Evolutionary conservation across 495 filamentous ascomycete genomes (phyloP), one percentile per base, ranked within the genome.

Genomic region (Penicillium cinerascens): DNA sequence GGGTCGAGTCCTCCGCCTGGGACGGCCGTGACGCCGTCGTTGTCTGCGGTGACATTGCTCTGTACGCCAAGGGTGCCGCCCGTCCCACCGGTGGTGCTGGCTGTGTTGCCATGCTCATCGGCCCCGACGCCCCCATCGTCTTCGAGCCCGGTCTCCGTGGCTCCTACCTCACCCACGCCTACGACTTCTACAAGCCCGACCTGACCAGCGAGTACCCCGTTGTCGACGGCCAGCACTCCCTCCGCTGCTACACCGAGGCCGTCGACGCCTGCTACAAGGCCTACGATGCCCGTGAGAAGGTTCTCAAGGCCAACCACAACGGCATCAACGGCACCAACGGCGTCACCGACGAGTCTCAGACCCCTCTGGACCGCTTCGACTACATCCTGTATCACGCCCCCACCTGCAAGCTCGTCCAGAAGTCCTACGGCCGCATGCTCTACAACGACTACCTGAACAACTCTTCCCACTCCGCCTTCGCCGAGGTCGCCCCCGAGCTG

Each of bases 141-240:
- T 81, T 97, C 58, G 95, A 98, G 71, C 82, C 93, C 42, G 93
- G 92, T 67, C 84, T 96, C 51, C 86, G 95, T 68, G 93, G 88
- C 68, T 87, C 78, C 64, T 97, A 96, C 78, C 86, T 97, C 82
- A 83, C 83, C 63, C 93, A 98, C 72, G 89, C 88, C 60, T 98
- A 97, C 75, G 93, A 98, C 71, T 98, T 98, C 77, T 98, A 95
- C 84, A 98, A 98, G 84, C 88, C 93, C 61, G 93, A 98, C 70
- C 78, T 98, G 45, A 95, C 91, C 53, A 95, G 89, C 82, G 93
- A 98, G 72, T 98, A 98, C 75, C 93, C 93, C 43, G 83, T 92
- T 60, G 93, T 98, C 29, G 93, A 98, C 66, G 93, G 93, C 47
- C 92, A 97, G 64, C 96, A 84, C 81, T 97, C 92, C 40, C 80